These are phyloP conservation scores for Plasmodium falciparum DNA, from an alignment of 169 alveolate genomes.

Conservation along the genomic window DNA sequence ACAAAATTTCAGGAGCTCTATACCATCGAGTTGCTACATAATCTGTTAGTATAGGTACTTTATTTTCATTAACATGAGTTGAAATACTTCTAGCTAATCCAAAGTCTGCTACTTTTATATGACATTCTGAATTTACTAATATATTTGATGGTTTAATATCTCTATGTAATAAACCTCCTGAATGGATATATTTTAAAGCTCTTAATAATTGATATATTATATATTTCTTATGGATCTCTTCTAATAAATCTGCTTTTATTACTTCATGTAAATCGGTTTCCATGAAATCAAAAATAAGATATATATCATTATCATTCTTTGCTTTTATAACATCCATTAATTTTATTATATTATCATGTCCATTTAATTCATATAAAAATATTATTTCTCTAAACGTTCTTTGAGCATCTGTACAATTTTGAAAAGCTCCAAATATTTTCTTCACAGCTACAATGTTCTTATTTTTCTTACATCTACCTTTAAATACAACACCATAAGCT, in stretches of 20 bases:
- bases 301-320: conserved; percentile 98
- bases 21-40: conserved; percentile 99
- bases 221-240: conserved; percentile 95
- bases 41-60: conserved; percentile 94
- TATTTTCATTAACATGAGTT: conserved; percentile 83
- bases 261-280: conserved; percentile 99
- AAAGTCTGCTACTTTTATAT: conserved; percentile 98
- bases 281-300: conserved; percentile 97
- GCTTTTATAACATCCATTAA: conserved; percentile 95
- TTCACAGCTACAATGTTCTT: conserved; percentile 98
- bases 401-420: conserved; percentile 99
- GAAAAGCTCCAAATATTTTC: conserved; percentile 99
- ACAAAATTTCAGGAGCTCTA: conserved; percentile 98
- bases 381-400: conserved; percentile 99
- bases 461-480: conserved; percentile 95
- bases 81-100: conserved; percentile 96
- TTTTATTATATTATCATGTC: conserved; percentile 96
- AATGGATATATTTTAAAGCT: conserved; percentile 94
- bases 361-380: conserved; percentile 94
- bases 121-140: conserved; percentile 97
- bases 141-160: conserved; percentile 99
- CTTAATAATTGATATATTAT: conserved; percentile 93
- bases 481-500: conserved; percentile 99
- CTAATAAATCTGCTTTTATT: conserved; percentile 97
- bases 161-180: conserved; percentile 97